Evolutionary conservation across 495 filamentous ascomycete species (phyloP), one percentile per base, ranked within the genome.

Genomic region (Opeltia flavorubescens): DNA sequence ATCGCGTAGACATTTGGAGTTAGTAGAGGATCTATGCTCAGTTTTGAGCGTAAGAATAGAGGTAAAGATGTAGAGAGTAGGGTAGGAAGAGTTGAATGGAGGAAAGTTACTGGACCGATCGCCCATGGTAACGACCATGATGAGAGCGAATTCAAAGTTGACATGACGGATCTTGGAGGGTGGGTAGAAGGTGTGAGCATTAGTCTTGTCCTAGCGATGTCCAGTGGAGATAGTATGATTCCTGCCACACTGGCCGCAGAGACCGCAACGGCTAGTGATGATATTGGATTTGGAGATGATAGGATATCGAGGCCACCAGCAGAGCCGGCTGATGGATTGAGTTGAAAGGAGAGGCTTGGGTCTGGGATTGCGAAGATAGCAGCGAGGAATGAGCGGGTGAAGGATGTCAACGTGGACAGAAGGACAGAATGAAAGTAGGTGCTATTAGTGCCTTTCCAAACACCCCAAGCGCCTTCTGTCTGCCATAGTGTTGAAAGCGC

Each of bases 371-470:
- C 87, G 38, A 94, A 67, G 6, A 94, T 67, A 2, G 88, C 87
- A 18, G 86, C 81, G 3, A 95, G 70, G 2, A 94, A 69, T 52
- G 82, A 83, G 42, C 86, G 78, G 11, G 86, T 82, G 75, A 89
- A 95, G 49, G 79, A 82, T 58, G 91, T 87, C 3, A 91, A 61
- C 2, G 88, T 80, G n/a, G 82, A 84, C 25, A 84, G 72, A n/a
- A 94, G 75, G 25, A 91, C 69, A 1, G 78, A 80, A 64, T 94
- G 87, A 43, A 95, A 71, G 52, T 94, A 94, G 0, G 86, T 89
- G n/a, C 82, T 71, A 56, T 94, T 94, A 27, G 85, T 80, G 23
- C 81, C 86, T 66, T 95, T 95, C 88, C 89, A 98, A 0, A 94
- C 78, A 5, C 91, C 93, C 71, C 83, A 87, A 6, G 81, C 81